These are phyloP conservation scores for Phytophthora meadii DNA, from an alignment of 352 stramenopile genomes.

Conservation along the genomic window DNA sequence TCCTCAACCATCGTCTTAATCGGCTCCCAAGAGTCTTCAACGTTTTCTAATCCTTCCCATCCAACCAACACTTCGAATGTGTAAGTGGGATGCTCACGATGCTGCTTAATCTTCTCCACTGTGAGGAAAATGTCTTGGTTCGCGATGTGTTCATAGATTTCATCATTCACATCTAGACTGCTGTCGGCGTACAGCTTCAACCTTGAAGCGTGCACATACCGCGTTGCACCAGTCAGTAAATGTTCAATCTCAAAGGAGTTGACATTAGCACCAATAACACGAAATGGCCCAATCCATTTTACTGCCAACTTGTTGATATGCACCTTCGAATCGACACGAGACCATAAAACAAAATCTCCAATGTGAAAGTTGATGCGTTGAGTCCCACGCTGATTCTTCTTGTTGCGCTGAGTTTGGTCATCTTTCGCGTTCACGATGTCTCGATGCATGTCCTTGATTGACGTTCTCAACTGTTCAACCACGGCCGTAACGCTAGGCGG, in stretches of 20 bases:
- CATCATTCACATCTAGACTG: neutral
- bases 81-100: too few relatives aligned
- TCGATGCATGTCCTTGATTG: neutral
- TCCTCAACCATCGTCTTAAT: too few relatives aligned
- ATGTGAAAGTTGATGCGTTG: slow-evolving; percentile 4
- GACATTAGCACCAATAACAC: neutral
- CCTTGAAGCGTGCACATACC: neutral
- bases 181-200: neutral
- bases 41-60: too few relatives aligned
- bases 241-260: slow-evolving; percentile 3
- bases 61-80: too few relatives aligned
- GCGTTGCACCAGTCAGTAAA: neutral
- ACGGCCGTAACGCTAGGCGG: neutral
- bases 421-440: neutral
- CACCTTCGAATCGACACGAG: neutral
- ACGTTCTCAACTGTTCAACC: neutral
- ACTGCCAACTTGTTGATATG: neutral
- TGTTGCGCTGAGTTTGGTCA: neutral
- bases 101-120: neutral
- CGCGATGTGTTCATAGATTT: neutral
- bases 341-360: slow-evolving; percentile 1
- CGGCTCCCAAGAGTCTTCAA: too few relatives aligned
- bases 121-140: neutral
- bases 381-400: neutral
- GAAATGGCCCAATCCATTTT: neutral